phyloP scores from a whole-genome alignment of 2,329 filamentous ascomycete species.

The Fusarium stilboides region DNA sequence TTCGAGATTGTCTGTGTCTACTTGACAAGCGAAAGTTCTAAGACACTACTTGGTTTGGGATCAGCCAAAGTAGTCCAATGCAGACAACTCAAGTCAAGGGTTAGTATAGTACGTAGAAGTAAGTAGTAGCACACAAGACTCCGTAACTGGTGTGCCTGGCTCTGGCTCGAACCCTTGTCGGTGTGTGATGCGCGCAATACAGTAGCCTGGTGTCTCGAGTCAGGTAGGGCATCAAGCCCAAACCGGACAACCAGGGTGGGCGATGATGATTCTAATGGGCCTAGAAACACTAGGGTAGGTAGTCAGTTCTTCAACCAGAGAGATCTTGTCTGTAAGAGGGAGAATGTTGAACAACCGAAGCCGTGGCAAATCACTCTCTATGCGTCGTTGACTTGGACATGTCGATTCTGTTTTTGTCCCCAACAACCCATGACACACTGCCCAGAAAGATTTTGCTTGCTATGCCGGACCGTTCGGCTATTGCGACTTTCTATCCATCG shows the following conservation, averaged over 20 bases:
- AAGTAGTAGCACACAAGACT: slow-evolving; percentile 21
- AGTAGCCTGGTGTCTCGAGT: slow-evolving; percentile 31
- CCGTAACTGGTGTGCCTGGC: slow-evolving; percentile 35
- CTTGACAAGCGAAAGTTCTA: slow-evolving; percentile 17
- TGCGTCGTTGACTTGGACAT: slow-evolving; percentile 2
- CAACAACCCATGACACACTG: background rate
- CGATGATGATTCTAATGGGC: slow-evolving; percentile 5
- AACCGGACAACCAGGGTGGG: slow-evolving; percentile 18
- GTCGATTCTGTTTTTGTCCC: slow-evolving; percentile 3
- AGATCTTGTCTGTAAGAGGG: slow-evolving; percentile 3
- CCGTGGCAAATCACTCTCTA: background rate
- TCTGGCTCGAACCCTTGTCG: slow-evolving; percentile 30
- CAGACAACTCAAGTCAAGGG: background rate
- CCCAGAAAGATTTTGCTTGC: slow-evolving; percentile 9
- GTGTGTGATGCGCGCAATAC: slow-evolving; percentile 16
- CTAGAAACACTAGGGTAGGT: slow-evolving; percentile 3
- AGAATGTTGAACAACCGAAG: slow-evolving; percentile 16
- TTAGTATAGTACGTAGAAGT: background rate
- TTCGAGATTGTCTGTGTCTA: slow-evolving; percentile 13
- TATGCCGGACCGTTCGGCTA: slow-evolving; percentile 13
- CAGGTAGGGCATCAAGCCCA: slow-evolving; percentile 35
- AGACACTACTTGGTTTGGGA: slow-evolving; percentile 6
- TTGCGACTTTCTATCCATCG: slow-evolving; percentile 11
- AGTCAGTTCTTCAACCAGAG: slow-evolving; percentile 3
- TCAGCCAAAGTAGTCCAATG: slow-evolving; percentile 10